Evolutionary conservation across 768 basidiomycete genomes (phyloP), one percentile per base, ranked within the genome.

Genomic region (Trametes villosa): DNA sequence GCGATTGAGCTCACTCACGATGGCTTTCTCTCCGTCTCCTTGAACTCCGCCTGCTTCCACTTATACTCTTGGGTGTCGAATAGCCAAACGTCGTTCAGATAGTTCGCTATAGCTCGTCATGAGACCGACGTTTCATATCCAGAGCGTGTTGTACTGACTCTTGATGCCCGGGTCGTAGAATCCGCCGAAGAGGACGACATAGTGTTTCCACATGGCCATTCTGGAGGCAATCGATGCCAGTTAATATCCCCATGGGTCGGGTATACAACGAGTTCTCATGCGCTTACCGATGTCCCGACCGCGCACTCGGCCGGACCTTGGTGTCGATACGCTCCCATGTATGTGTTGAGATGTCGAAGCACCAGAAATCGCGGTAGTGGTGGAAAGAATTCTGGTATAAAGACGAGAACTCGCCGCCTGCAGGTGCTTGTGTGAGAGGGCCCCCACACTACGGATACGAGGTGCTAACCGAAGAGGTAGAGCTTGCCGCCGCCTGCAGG

Each of bases 161-260:
- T 85, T 86, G 47, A 91, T 77, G 2, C 94, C 94, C 2, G 91
- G 89, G 69, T 96, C 93, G 63, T 92, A 89, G 71, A 96, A 96
- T 1, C 94, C 94, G 5, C 94, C 95, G 69, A 96, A 97, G 0
- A 96, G 78, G 36, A 96, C 81, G 27, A 96, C 83, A 56, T 82
- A 86, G 53, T 96, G 89, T 70, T 96, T 96, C 91, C 91, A 96
- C 44, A 90, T 77, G 0, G 89, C 89, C 92, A 95, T 94, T 34
- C 91, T 91, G 48, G 27, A n/a, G 27, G 20, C 33, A 22, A 60
- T 36, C 29, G 45, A 29, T 24, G 31, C 7, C n/a, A 22, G 26
- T 9, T 33, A 13, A 33, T n/a, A 1, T 20, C 9, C 15, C n/a
- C 4, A 31, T 33, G 18, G n/a, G 34, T 11, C 7, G 27, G 29